Evolutionary conservation across 257 asterid species (phyloP).

Genomic region (Salvia miltiorrhiza): DNA sequence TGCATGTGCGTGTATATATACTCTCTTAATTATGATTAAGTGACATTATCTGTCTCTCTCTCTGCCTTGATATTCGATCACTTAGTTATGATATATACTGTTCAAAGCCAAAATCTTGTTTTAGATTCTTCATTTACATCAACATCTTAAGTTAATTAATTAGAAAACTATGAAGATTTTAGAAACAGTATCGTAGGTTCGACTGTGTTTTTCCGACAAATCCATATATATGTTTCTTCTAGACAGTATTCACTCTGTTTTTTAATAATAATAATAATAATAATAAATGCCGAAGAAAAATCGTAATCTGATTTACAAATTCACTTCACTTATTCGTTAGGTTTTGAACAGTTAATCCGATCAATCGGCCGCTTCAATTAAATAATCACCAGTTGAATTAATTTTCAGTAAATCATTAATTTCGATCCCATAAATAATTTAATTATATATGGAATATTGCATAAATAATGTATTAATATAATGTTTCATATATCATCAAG

Average conservation of each 20-base stretch:
- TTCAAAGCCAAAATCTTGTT: neutral
- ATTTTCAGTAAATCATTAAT: neutral
- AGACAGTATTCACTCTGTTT: too few relatives aligned
- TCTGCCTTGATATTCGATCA: neutral
- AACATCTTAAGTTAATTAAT: neutral
- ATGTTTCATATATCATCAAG: neutral
- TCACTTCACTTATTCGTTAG: neutral
- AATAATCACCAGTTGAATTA: neutral
- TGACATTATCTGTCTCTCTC: neutral
- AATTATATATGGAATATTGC: neutral
- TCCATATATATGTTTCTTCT: too few relatives aligned
- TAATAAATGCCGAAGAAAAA: too few relatives aligned
- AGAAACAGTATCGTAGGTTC: too few relatives aligned
- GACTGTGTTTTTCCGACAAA: too few relatives aligned
- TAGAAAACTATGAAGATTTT: too few relatives aligned
- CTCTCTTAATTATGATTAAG: neutral
- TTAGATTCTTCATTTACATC: neutral
- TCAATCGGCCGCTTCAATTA: too few relatives aligned
- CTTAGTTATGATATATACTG: neutral
- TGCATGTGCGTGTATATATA: neutral
- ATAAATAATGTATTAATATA: neutral
- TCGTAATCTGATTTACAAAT: neutral
- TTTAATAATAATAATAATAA: too few relatives aligned
- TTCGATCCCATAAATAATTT: neutral
- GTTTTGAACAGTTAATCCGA: too few relatives aligned